Base-by-base conservation (phyloP, 495 filamentous ascomycete genomes). In the Apiosordaria backusii region DNA sequence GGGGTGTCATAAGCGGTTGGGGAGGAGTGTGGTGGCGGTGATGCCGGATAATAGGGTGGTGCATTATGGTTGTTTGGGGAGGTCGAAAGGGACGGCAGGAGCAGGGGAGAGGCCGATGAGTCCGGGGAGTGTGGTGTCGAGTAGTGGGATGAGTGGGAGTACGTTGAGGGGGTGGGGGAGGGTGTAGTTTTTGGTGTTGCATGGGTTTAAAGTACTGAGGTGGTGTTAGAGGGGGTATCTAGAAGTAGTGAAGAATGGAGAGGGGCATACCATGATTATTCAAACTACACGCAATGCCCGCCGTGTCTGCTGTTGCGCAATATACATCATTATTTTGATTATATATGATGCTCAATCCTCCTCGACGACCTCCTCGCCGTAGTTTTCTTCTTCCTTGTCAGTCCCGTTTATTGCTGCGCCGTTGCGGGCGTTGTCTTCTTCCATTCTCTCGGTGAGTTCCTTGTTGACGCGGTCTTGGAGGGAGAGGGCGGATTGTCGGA, bases 1-100 rank as follows among this genome's bases (percentile, higher is more conserved):
- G 13, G 90, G 95, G 50, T 99, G 95, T 74, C 89, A 96, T 75
- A 97, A 97, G 80, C 80, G 95, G 64, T 84, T 99, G 67, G 95
- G 96, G 6, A 88, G 91, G 16, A 95, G 89, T 76, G 95, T 96
- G 21, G 90, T 98, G 59, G 80, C 82, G 2, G 82, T 83, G 2
- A 52, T 85, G 53, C 82, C 81, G n/a, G 80, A 86, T 65, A 84
- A 82, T 67, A 75, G 71, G 54, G 91, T 95, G 16, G 89, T 96
- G 63, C 92, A 96, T 79, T 90, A 94, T 73, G 92, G 91, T 15
- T 96, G 92, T 82, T 81, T 89, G 62, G 85, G 81, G 65, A 80
- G 83, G 66, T n/a, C n/a, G n/a, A n/a, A n/a, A n/a, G 74, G 60
- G 70, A 53, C 72, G 70, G 60, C 50, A 58, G 50, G 72, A 69